Evolutionary conservation across 208 protist genomes (phyloP).

Genomic region (Wallacemonas collosoma): DNA sequence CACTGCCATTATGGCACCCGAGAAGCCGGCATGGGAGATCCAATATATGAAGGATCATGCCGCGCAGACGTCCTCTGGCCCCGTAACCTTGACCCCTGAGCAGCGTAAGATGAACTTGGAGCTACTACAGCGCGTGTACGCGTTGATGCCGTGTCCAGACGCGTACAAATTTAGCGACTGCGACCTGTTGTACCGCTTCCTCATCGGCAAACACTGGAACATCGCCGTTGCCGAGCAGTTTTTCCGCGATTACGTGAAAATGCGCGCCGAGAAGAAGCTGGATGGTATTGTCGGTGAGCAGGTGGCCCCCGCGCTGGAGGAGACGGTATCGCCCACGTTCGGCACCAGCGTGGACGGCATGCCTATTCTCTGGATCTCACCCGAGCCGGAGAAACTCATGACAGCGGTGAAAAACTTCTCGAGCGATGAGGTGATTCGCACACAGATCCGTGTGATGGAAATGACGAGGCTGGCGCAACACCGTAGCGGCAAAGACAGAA

Average conservation of each 20-base stretch:
- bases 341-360: constrained; percentile 63
- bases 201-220: constrained; percentile 71
- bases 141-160: constrained; percentile 73
- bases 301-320: constrained; percentile 34
- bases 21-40: constrained; percentile 27
- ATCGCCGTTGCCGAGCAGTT: constrained; percentile 36
- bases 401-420: constrained; percentile 38
- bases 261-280: constrained; percentile 44
- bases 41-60: constrained; percentile 49
- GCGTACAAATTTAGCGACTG: constrained; percentile 71
- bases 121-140: constrained; percentile 31
- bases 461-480: constrained; percentile 45
- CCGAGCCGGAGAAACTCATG: constrained; percentile 55
- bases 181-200: constrained; percentile 82
- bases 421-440: constrained; percentile 42
- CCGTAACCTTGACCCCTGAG: constrained; percentile 42
- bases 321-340: constrained; percentile 49
- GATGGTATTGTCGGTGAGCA: constrained; percentile 58
- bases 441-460: constrained; percentile 73
- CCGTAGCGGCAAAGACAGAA: constrained; percentile 49
- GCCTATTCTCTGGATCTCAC: constrained; percentile 70
- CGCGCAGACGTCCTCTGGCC: constrained; percentile 41
- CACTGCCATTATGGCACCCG: neutral
- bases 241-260: constrained; percentile 50
- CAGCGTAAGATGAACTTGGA: constrained; percentile 68